These are phyloP conservation scores for Candida ficus DNA, from an alignment of 805 yeast species.

Conservation along the genomic window DNA sequence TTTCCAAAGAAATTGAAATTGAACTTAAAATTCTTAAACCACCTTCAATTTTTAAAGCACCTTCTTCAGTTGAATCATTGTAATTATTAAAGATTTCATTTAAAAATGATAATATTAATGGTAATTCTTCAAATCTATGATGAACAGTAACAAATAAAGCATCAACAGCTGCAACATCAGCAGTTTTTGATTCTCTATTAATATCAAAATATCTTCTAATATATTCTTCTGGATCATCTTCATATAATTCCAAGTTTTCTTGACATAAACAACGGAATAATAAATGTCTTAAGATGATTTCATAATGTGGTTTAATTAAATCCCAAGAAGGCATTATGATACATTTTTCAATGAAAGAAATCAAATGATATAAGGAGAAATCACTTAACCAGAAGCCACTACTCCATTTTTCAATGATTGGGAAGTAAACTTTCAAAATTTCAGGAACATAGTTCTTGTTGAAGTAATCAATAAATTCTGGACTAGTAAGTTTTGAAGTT, in stretches of 20 bases:
- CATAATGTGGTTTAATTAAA: slow-evolving; percentile 57
- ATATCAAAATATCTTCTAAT: slow-evolving; percentile 68
- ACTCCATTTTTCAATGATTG: slow-evolving; percentile 37
- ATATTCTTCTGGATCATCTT: slow-evolving; percentile 85
- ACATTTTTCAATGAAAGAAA: slow-evolving; percentile 61
- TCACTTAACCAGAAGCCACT: slow-evolving; percentile 57
- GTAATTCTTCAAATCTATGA: slow-evolving; percentile 51
- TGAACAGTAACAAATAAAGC: slow-evolving; percentile 59
- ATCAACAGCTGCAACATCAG: slow-evolving; percentile 78
- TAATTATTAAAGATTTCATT: slow-evolving; percentile 40
- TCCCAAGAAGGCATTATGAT: slow-evolving; percentile 55
- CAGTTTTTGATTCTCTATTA: slow-evolving; percentile 56
- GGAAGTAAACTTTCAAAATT: slow-evolving; percentile 58
- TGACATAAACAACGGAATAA: slow-evolving; percentile 76
- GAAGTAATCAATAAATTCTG: slow-evolving; percentile 53
- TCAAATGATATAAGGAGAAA: slow-evolving; percentile 56
- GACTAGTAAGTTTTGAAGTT: slow-evolving; percentile 31
- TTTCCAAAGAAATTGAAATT: slow-evolving; percentile 45
- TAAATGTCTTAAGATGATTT: slow-evolving; percentile 60
- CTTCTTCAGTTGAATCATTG: slow-evolving; percentile 27
- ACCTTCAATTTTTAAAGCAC: slow-evolving; percentile 73
- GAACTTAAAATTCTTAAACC: slow-evolving; percentile 75
- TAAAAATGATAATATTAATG: slow-evolving; percentile 50
- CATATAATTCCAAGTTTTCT: slow-evolving; percentile 65
- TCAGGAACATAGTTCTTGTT: slow-evolving; percentile 60